Evolutionary conservation across 768 basidiomycete species (phyloP), one percentile per base, ranked within the genome.

Genomic region (Scleroderma bovista): DNA sequence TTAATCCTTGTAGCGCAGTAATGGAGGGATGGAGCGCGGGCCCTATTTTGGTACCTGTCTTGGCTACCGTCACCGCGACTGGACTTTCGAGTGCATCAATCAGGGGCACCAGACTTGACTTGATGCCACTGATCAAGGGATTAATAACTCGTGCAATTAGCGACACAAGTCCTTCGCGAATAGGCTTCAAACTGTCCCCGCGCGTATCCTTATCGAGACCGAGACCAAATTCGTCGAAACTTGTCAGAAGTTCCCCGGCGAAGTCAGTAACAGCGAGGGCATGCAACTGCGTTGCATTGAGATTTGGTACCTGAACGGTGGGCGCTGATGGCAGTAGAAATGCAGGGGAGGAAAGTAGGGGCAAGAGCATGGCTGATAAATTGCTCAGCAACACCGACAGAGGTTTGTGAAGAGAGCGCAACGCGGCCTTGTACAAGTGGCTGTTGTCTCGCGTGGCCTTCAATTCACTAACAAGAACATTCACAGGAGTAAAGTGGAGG

Each of bases 351-450:
- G 85, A 79, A 13, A 90, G 57, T 17, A 88, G 66, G 7, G 84
- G 86, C 2, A 83, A 68, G 31, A 91, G 73, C 55, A 81, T 75
- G 22, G 80, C 74, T 13, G 86, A 88, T 32, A 91, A 64, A 60
- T 85, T 85, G 55, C 73, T 81, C 56, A 86, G 70, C 36, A 91
- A 63, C 22, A 90, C 86, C 7, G 88, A 87, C 6, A 92, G 69
- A 8, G 87, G 88, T 47, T 84, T 80, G 50, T 88, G 88, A 24
- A 91, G 74, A 31, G 80, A 79, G 46, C 89, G 81, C 36, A 89
- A 61, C 48, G 88, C 79, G 23, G 88, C 87, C 51, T 79, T 77
- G 58, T 80, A 72, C 16, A 91, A 68, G 58, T 88, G 81, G 1
- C 72, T 70, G 55, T 83, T 86, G 45, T 79, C 80, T 40, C 72